phyloP scores from a whole-genome alignment of 2,329 filamentous ascomycete species.

The Talaromyces sp. region DNA sequence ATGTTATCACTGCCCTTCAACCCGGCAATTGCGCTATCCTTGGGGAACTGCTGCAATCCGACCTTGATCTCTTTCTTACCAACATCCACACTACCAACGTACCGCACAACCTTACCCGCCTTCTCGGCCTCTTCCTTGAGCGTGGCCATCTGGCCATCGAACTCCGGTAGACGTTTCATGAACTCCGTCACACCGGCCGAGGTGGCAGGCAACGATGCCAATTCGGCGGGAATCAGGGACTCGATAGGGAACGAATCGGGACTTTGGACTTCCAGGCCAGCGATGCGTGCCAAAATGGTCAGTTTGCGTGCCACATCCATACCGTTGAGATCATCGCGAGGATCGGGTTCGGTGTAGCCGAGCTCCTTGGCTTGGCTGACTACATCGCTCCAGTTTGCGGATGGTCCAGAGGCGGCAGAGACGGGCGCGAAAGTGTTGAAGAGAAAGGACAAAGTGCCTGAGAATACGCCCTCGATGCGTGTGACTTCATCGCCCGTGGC shows the following conservation, averaged over 20 bases:
- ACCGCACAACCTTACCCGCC: conserved; percentile 87
- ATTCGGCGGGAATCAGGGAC: conserved; percentile 82
- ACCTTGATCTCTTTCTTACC: conserved; percentile 80
- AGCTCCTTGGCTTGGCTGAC: conserved; percentile 88
- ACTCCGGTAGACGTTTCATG: conserved; percentile 71
- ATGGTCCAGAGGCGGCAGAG: conserved; percentile 55
- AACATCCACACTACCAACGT: conserved; percentile 90
- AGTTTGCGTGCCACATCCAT: conserved; percentile 92
- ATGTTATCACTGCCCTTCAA: conserved; percentile 98
- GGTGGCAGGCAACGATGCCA: conserved; percentile 67
- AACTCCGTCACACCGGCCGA: conserved; percentile 70
- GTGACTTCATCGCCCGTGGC: conserved; percentile 88
- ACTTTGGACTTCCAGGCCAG: conserved; percentile 74
- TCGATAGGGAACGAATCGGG: conserved; percentile 91
- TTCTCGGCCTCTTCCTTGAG: conserved; percentile 80
- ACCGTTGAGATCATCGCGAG: conserved; percentile 80
- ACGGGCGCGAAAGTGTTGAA: conserved; percentile 96
- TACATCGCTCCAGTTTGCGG: conserved; percentile 81
- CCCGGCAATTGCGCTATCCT: conserved; percentile 84
- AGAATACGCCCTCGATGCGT: conserved; percentile 95
- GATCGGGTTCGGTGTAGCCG: conserved; percentile 88
- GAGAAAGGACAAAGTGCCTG: conserved; percentile 94
- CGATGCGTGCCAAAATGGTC: conserved; percentile 85
- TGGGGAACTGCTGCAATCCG: conserved; percentile 83
- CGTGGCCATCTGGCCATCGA: conserved; percentile 85